phyloP scores from a whole-genome alignment of 73 alveolate species.

The Paramecium bursaria region DNA sequence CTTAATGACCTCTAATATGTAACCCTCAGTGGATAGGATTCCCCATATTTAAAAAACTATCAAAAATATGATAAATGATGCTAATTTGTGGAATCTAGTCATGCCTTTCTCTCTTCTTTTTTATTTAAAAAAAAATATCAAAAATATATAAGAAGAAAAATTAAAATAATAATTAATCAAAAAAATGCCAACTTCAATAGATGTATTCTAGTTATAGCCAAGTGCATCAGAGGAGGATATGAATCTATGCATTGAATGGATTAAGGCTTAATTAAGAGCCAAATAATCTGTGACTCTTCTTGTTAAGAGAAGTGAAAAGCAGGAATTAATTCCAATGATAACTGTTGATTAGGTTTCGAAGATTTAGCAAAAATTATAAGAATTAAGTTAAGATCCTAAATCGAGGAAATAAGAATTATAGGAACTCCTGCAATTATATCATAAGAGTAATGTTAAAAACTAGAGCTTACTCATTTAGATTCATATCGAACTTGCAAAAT shows the following conservation, averaged over 20 bases:
- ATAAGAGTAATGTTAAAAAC: conserved; percentile 22
- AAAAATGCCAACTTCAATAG: conserved; percentile 57
- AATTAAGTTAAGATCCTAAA: conserved; percentile 29
- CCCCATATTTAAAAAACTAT: too few relatives aligned
- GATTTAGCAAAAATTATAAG: conserved; percentile 27
- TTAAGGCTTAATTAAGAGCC: conserved; percentile 43
- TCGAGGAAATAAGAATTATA: neutral
- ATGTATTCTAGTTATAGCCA: conserved; percentile 45
- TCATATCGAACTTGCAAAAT: conserved; percentile 42
- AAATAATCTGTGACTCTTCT: conserved; percentile 15
- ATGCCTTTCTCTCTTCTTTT: too few relatives aligned
- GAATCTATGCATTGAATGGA: conserved; percentile 41
- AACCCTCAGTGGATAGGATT: too few relatives aligned
- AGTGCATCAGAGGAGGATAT: conserved; percentile 51
- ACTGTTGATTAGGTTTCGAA: conserved; percentile 51
- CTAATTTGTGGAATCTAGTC: too few relatives aligned
- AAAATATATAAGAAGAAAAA: too few relatives aligned
- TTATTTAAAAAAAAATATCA: too few relatives aligned
- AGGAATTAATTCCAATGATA: conserved; percentile 48
- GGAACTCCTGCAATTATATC: conserved; percentile 19
- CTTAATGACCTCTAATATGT: conserved; percentile 25
- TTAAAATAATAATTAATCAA: too few relatives aligned
- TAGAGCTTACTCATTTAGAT: neutral
- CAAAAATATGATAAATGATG: too few relatives aligned
- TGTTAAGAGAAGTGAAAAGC: conserved; percentile 30